Evolutionary conservation across 768 basidiomycete species (phyloP).

Genomic region (Termitomyces eurrhizus): DNA sequence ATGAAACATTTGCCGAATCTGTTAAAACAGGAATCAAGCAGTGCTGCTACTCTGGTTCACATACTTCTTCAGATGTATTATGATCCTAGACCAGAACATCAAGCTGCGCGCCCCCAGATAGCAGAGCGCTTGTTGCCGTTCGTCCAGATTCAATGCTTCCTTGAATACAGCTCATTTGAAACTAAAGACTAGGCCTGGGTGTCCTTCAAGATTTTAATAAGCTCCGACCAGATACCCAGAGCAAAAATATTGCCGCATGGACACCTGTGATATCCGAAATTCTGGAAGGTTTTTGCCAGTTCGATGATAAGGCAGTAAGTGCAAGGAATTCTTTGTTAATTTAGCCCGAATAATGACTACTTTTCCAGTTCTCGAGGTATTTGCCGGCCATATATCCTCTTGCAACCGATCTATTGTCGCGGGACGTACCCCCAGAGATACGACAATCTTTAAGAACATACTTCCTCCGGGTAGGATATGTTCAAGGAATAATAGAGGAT

Average conservation of each 20-base stretch:
- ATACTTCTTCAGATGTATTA: conserved; percentile 92
- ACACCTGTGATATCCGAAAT: conserved; percentile 98
- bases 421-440: conserved; percentile 83
- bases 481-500: conserved; percentile 67
- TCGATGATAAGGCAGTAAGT: conserved; percentile 89
- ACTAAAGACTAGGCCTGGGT: conserved; percentile 72
- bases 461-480: conserved; percentile 74
- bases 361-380: conserved; percentile 78
- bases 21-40: conserved; percentile 96
- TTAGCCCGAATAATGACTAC: background rate
- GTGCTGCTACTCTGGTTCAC: conserved; percentile 91
- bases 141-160: conserved; percentile 21
- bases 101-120: conserved; percentile 78
- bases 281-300: conserved; percentile 81
- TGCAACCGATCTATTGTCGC: conserved; percentile 76
- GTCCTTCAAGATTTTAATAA: conserved; percentile 91
- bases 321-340: conserved; percentile 1
- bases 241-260: conserved; percentile 95
- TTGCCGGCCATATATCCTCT: conserved; percentile 89
- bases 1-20: conserved; percentile 99
- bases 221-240: conserved; percentile 84
- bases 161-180: conserved; percentile 9
- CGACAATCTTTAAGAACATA: conserved; percentile 75
- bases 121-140: conserved; percentile 69
- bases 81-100: conserved; percentile 84